Evolutionary conservation across 2,329 filamentous ascomycete species (phyloP), one percentile per base, ranked within the genome.

Genomic region (Intubia oerlemansii): DNA sequence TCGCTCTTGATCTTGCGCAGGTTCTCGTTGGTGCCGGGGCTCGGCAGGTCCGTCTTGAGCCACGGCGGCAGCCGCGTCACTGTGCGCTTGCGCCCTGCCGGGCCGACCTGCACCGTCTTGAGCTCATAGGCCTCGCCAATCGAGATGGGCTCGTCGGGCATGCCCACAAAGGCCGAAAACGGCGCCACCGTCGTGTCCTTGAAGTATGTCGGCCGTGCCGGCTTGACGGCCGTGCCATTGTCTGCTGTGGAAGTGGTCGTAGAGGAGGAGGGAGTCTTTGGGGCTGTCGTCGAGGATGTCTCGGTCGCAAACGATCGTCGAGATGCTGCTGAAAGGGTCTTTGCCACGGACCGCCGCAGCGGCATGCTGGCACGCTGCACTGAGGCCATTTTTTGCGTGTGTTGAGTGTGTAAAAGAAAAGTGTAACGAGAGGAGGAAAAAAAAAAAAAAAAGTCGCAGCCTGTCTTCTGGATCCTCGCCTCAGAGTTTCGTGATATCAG

Each of bases 1-100:
- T 98, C 88, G 38, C 76, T 72, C 59, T 92, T 93, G 51, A 98
- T 91, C 44, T 80, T 79, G 56, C 90, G 90, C 59, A 75, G 93
- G 54, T 90, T 90, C 32, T 59, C 52, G 46, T 69, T 76, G 36
- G 74, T 74, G 10, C 70, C 69, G 0, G 88, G 42, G 14, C 38
- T 44, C 6, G 48, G 88, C 32, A 98, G 88, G 2, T 82, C 79
- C 14, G 85, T 98, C 62, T 95, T 93, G 37, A 98, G 67, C 88
- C 88, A 98, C 40, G 75, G 66, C 13, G 88, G 88, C 27, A 98
- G 59, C 27, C 88, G 71, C 10, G 68, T 74, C 41, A 74, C 66
- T 40, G 66, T 70, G 38, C 56, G 59, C 47, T 68, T 66, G 47
- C 59, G 65, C 34, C 66, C 66, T 17, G 57, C 59, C 13, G 68